Base-by-base conservation (phyloP, 306 rosid species). In the Trichosanthes truncata region DNA sequence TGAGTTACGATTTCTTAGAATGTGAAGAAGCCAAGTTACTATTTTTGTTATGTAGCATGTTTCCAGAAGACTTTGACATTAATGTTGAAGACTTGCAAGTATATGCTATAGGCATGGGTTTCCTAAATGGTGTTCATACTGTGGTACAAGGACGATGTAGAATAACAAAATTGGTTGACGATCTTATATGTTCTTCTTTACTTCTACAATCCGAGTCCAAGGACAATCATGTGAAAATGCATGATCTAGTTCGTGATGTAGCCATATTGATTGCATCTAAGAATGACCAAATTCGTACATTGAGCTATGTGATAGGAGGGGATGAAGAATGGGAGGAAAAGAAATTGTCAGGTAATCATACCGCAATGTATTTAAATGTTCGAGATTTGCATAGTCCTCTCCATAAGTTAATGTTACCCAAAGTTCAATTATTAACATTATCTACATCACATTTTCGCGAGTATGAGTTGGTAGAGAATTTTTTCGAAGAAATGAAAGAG, bases 221-320 rank as follows among this genome's bases (percentile, higher is more conserved):
- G 3, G 0, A 0, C 0, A 36, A 23, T 6, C 0, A 1, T 49
- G 71, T 26, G 5, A 82, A 56, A 59, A 78, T 82, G 82, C 85
- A 82, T 1, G 81, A 78, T 38, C 0, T 82, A 4, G 51, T 82
- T 35, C 75, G 82, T 7, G 82, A 82, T 69, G 85, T 78, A 77
- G 63, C 65, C 48, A 57, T 78, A 57, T 4, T 0, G 0, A 83
- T 83, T 51, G 62, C 82, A 13, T 71, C 66, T 3, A 25, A 21
- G 45, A 60, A 83, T 18, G 63, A 6, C 1, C 61, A 23, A 20
- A 74, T 49, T 14, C 9, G 14, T 66, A 33, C 45, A 15, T 18
- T 65, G 21, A 33, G 46, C 5, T 65, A 33, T 18, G 72, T 7
- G 43, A 65, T 17, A 15, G 8, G 12, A 13, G 0, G 0, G 0